Conservation (phyloP, 129 eudicot genomes). For the Dittrichia graveolens region DNA sequence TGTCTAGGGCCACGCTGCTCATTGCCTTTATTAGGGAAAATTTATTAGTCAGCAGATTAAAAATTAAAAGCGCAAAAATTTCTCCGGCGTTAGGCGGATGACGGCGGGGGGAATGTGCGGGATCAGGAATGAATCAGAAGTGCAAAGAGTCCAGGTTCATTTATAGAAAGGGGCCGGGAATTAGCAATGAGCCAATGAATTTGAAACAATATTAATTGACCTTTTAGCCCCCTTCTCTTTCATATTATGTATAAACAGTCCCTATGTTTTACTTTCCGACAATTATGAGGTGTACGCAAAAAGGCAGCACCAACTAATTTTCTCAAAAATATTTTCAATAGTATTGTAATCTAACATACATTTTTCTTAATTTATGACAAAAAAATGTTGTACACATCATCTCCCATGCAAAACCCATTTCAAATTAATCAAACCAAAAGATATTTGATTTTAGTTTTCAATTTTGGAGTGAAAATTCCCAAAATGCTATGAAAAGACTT, state of each 20-base stretch:
- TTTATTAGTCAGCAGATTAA: neutral
- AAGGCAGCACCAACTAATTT: too few species aligned
- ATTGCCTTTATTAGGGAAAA: neutral
- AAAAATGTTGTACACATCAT: too few species aligned
- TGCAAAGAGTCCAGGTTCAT: slow-evolving; percentile 22
- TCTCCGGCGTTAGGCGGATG: slow-evolving; percentile 25
- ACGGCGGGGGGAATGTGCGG: slow-evolving; percentile 18
- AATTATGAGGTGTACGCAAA: too few species aligned
- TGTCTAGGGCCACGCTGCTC: slow-evolving; percentile 20
- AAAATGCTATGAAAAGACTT: too few species aligned
- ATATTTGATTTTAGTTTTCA: too few species aligned
- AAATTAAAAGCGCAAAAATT: neutral
- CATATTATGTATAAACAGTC: neutral
- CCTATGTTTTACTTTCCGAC: too few species aligned
- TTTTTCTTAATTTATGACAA: too few species aligned
- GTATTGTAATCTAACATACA: too few species aligned
- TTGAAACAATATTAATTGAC: neutral
- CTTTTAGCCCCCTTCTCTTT: slow-evolving; percentile 2
- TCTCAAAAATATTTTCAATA: too few species aligned
- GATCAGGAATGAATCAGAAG: neutral
- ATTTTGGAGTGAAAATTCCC: too few species aligned
- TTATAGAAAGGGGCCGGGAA: slow-evolving; percentile 41
- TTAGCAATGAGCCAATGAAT: slow-evolving; percentile 8
- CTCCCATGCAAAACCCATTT: too few species aligned
- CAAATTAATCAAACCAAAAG: too few species aligned